phyloP scores from a whole-genome alignment of 2,329 filamentous ascomycete genomes.

The Rutstroemia sp. region DNA sequence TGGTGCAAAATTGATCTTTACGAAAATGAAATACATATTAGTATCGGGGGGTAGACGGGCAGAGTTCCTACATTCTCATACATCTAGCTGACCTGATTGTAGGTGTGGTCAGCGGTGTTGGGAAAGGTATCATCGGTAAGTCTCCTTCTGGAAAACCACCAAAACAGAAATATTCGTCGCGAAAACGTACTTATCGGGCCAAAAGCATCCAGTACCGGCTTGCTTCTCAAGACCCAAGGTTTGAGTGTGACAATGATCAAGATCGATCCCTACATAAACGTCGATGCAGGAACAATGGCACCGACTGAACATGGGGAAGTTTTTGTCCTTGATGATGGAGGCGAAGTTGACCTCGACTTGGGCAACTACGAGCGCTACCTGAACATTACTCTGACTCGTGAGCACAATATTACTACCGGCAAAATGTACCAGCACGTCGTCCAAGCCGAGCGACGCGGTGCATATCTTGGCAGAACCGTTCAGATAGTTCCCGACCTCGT shows the following conservation, averaged over 20 bases:
- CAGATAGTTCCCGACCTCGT: constrained; percentile 92
- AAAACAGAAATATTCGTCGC: too few species aligned
- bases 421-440: constrained; percentile 93
- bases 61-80: too few species aligned
- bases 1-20: too few species aligned
- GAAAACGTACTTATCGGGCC: not conserved
- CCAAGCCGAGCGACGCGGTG: constrained; percentile 46
- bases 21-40: too few species aligned
- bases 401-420: constrained; percentile 94
- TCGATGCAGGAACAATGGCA: constrained; percentile 41
- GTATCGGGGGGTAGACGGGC: too few species aligned
- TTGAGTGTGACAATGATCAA: constrained; percentile 66
- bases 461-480: constrained; percentile 84
- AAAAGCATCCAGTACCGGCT: constrained; percentile 59
- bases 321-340: constrained; percentile 79
- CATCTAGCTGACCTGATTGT: not conserved
- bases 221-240: constrained; percentile 72
- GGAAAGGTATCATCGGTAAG: constrained; percentile 56
- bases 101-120: constrained; percentile 48
- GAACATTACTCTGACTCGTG: not conserved
- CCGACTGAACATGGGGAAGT: constrained; percentile 68
- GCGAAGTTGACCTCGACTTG: constrained; percentile 67
- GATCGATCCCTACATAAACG: constrained; percentile 67
- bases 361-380: constrained; percentile 61
- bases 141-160: not conserved